Evolutionary conservation across 2,329 filamentous ascomycete genomes (phyloP), one percentile per base, ranked within the genome.

Genomic region (Coniochaeta pulveracea): DNA sequence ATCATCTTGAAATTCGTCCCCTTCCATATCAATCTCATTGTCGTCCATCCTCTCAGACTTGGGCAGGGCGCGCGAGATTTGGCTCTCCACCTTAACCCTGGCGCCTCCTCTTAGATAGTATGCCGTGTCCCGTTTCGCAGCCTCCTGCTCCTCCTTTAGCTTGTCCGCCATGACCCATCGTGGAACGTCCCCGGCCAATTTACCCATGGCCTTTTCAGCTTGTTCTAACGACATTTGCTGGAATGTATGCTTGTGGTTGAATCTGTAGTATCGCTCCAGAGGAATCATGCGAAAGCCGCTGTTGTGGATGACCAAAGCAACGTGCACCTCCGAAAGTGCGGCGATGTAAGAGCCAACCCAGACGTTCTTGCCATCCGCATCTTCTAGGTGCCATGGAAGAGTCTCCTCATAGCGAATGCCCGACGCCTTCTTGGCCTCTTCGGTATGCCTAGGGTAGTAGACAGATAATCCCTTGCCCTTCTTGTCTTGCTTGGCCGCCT

Each of bases 201-300:
- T 76, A 10, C 16, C 30, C 80, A 93, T 85, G 36, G 78, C 67
- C 35, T 80, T 80, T 52, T 96, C 88, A 0, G 84, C 85, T 51
- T 94, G 80, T 40, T 94, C 88, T 9, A 88, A 76, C 1, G 76
- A 80, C 54, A 88, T 73, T 0, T 76, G 70, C 50, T 80, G 78
- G 50, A 91, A 89, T 9, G 80, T 73, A 35, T 85, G 82, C 52
- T 89, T 89, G 26, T 79, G 69, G 4, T 72, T 78, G 51, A 94
- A 93, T 36, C 76, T 82, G 60, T 98, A 98, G 79, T 84, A 95
- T 50, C 95, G 94, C 57, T 98, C 89, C 12, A 96, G 60, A 0
- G 93, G 93, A 3, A 94, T 69, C 76, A 96, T 83, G 37, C 79
- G 77, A 51, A 93, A 91, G 31, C 69, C 75, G 2, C 67, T 66